Percentiles rank a stretch among this genome's conserved stretches.
These are phyloP conservation scores for Aschersonia sp. DNA, from an alignment of 2,329 filamentous ascomycete species.

Conservation along the genomic window DNA sequence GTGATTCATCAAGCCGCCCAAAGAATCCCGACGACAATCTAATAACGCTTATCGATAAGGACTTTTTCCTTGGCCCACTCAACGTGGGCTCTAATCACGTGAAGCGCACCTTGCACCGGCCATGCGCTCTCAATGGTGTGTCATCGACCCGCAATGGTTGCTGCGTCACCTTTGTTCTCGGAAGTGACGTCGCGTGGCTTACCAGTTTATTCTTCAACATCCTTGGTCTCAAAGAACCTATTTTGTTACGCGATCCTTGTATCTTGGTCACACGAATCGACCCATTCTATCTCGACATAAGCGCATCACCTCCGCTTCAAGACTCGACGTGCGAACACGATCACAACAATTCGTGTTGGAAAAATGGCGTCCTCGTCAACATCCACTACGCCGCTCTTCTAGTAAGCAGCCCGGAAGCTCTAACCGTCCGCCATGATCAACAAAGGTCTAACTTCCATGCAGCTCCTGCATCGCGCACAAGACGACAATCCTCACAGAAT, in stretches of 20 bases:
- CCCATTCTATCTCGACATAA: no score
- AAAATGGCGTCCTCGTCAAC: slow-evolving; percentile 59
- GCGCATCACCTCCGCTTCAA: no score
- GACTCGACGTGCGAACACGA: no score
- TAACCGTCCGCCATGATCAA: neutral
- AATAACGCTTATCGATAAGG: no score
- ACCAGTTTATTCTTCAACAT: neutral
- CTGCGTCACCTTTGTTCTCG: neutral
- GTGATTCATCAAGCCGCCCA: neutral
- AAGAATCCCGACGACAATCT: no score
- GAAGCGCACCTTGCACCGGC: no score
- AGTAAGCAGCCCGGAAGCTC: slow-evolving; percentile 34
- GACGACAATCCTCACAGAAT: slow-evolving; percentile 84
- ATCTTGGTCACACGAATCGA: neutral
- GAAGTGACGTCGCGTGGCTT: slow-evolving; percentile 3
- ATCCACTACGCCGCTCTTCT: slow-evolving; percentile 54
- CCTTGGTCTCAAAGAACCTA: no score
- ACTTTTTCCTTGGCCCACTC: no score
- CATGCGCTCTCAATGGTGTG: neutral
- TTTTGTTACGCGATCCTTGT: neutral
- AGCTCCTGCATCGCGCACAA: slow-evolving; percentile 92
- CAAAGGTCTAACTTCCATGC: neutral
- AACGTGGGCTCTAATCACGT: no score
- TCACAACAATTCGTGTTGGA: neutral
- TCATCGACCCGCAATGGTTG: neutral